Evolutionary conservation across 306 rosid species (phyloP).

Genomic region (Datisca glomerata): DNA sequence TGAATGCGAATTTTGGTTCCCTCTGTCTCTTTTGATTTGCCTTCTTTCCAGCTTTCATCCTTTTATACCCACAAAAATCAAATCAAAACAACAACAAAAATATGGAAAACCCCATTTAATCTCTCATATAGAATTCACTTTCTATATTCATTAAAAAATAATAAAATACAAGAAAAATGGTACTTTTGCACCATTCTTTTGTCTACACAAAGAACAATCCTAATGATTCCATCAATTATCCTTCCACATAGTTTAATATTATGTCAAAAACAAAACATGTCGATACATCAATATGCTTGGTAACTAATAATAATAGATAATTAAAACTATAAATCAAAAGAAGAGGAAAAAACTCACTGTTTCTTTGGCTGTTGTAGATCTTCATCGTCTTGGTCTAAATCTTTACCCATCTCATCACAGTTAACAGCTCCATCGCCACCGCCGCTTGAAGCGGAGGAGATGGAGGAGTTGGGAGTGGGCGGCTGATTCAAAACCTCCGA

Average conservation of each 20-base stretch:
- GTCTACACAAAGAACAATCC: too few relatives aligned
- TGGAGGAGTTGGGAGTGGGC: slow-evolving; percentile 52
- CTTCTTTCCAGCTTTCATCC: slow-evolving; percentile 63
- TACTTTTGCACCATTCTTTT: too few relatives aligned
- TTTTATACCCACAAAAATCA: slow-evolving; percentile 13
- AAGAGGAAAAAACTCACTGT: slow-evolving; percentile 29
- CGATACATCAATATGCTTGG: too few relatives aligned
- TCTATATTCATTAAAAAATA: too few relatives aligned
- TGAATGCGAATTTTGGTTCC: slow-evolving; percentile 66
- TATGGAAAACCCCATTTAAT: not conserved
- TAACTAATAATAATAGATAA: too few relatives aligned
- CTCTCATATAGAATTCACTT: not conserved
- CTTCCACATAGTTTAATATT: too few relatives aligned
- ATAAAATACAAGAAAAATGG: too few relatives aligned
- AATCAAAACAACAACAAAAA: slow-evolving; percentile 4
- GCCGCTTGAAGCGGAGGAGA: slow-evolving; percentile 62
- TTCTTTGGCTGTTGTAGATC: slow-evolving; percentile 41
- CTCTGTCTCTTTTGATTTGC: slow-evolving; percentile 50
- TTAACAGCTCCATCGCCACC: slow-evolving; percentile 23
- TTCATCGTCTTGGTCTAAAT: slow-evolving; percentile 1
- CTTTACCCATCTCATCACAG: slow-evolving; percentile 7
- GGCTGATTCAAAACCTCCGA: slow-evolving; percentile 53
- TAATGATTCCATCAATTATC: too few relatives aligned
- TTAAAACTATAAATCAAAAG: not conserved
- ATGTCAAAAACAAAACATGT: too few relatives aligned